Evolutionary conservation across 148 eudicot genomes (phyloP).

Genomic region (Chenopodium suecicum): DNA sequence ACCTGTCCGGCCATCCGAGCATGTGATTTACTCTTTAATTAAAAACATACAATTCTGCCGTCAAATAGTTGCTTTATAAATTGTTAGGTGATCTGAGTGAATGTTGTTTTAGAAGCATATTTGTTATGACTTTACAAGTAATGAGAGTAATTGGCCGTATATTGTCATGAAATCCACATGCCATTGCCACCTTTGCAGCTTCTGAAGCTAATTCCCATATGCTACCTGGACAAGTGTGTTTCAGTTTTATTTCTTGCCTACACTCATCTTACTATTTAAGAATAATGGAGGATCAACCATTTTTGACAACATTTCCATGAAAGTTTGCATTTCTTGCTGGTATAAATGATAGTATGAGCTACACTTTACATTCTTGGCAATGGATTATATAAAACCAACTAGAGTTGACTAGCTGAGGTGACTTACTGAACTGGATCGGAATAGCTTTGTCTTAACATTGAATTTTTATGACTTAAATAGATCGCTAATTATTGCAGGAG

Average conservation of each 20-base stretch:
- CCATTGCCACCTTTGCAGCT: not conserved
- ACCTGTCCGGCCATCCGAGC: not conserved
- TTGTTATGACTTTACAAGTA: not conserved
- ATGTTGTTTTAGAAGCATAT: not conserved
- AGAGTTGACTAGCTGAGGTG: not conserved
- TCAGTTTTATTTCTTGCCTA: not conserved
- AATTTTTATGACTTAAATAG: slow-evolving; percentile 1
- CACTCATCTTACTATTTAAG: not conserved
- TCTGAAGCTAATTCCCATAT: too few relatives aligned
- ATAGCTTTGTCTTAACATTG: not conserved
- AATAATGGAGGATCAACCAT: not conserved
- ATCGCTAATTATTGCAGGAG: slow-evolving; percentile 47
- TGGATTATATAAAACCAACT: not conserved
- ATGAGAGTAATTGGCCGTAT: not conserved
- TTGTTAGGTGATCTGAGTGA: not conserved
- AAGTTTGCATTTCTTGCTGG: slow-evolving; percentile 1
- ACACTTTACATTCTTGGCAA: not conserved
- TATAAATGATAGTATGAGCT: not conserved
- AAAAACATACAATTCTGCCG: not conserved
- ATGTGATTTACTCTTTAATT: not conserved
- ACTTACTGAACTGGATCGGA: not conserved
- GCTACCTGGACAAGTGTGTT: too few relatives aligned
- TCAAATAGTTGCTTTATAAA: not conserved
- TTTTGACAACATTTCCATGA: not conserved
- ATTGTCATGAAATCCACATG: not conserved